Evolutionary conservation across 179 eudicot species (phyloP).

Genomic region (Nepenthes alata): DNA sequence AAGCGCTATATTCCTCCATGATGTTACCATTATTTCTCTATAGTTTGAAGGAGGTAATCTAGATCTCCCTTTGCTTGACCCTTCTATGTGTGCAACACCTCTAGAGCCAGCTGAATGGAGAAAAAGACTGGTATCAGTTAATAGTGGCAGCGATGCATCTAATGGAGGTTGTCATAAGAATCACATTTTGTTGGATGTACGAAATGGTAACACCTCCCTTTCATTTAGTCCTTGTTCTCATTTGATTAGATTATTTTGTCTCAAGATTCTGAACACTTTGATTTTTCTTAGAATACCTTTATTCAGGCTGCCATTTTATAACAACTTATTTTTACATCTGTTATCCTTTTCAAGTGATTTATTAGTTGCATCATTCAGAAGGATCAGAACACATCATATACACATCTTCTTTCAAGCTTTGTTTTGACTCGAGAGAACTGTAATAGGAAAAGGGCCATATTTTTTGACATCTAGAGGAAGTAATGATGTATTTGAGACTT

Average conservation of each 20-base stretch:
- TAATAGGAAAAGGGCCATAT: too few species aligned
- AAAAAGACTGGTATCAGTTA: constrained; percentile 33
- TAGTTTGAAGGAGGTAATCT: constrained; percentile 81
- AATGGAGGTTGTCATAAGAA: constrained; percentile 17
- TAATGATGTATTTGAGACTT: too few species aligned
- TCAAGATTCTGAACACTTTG: not conserved
- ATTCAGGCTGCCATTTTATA: too few species aligned
- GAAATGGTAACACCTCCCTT: constrained; percentile 51
- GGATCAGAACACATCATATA: too few species aligned
- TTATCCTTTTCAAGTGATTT: too few species aligned
- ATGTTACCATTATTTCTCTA: constrained; percentile 3
- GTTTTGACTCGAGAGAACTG: too few species aligned
- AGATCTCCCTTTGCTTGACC: constrained; percentile 80
- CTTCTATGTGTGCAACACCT: constrained; percentile 74
- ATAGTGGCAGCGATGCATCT: constrained; percentile 20
- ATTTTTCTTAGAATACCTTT: too few species aligned
- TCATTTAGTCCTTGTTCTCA: not conserved
- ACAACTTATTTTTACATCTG: too few species aligned
- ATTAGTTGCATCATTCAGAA: too few species aligned
- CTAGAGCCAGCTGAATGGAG: constrained; percentile 76
- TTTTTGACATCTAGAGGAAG: too few species aligned
- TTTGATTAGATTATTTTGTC: not conserved
- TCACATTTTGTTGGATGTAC: constrained; percentile 73
- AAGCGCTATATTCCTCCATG: not conserved
- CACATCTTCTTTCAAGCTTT: too few species aligned